Evolutionary conservation across 345 rosid species (phyloP).

Genomic region (Eucalyptus curtisii): DNA sequence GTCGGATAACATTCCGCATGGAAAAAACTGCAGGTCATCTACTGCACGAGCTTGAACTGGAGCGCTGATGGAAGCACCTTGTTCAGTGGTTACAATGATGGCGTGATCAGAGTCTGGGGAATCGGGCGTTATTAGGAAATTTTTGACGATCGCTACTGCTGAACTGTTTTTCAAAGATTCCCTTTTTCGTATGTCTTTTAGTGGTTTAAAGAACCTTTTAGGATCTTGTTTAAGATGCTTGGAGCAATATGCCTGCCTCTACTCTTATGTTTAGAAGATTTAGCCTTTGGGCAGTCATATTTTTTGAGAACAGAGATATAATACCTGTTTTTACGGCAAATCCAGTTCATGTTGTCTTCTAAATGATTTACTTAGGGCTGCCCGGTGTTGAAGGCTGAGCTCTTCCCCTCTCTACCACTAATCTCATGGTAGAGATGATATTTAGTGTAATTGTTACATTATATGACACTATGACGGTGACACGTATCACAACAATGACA

Average conservation of each 20-base stretch:
- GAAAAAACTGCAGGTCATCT: slow-evolving; percentile 43
- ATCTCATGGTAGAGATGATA: background rate
- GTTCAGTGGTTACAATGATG: slow-evolving; percentile 94
- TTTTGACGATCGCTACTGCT: background rate
- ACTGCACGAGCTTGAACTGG: slow-evolving; percentile 94
- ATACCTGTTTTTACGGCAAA: background rate
- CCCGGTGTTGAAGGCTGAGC: background rate
- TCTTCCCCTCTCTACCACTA: background rate
- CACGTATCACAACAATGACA: background rate
- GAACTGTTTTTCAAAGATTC: background rate
- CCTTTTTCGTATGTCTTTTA: background rate
- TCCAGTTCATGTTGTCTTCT: background rate
- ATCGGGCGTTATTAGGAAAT: slow-evolving; percentile 42
- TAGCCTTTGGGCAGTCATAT: background rate
- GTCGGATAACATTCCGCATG: background rate
- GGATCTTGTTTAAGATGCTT: background rate
- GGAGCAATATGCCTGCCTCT: background rate
- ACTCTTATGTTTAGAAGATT: background rate
- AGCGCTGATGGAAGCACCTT: slow-evolving; percentile 86
- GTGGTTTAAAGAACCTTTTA: background rate
- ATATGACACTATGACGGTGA: background rate
- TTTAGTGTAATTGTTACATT: background rate
- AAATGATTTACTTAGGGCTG: background rate
- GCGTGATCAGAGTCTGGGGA: slow-evolving; percentile 97
- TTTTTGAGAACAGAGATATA: background rate